These are phyloP conservation scores for Phytophthora cajani DNA, from an alignment of 352 stramenopile species.

Conservation along the genomic window DNA sequence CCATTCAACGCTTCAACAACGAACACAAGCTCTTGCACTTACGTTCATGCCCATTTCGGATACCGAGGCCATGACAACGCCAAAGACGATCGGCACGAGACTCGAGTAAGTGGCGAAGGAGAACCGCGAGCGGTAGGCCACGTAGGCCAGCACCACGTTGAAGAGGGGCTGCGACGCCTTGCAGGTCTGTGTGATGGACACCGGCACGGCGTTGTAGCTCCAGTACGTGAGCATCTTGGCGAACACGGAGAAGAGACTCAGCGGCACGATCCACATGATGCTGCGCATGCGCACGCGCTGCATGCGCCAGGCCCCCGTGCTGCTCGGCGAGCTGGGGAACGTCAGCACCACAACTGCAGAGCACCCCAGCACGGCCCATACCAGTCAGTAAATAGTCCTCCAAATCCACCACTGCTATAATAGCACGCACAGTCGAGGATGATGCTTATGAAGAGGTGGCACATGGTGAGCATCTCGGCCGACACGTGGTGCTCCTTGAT, in stretches of 20 bases:
- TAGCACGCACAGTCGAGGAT: conserved; percentile 68
- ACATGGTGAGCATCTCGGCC: conserved; percentile 87
- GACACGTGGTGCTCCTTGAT: conserved; percentile 90
- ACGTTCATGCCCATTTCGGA: conserved; percentile 91
- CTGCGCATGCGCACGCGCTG: conserved; percentile 67
- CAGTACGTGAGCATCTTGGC: conserved; percentile 88
- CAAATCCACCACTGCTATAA: background rate
- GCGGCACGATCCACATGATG: conserved; percentile 77
- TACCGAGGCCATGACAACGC: conserved; percentile 82
- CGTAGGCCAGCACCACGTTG: conserved; percentile 84
- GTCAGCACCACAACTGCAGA: conserved; percentile 76
- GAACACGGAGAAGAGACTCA: conserved; percentile 84
- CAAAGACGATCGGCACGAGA: conserved; percentile 83
- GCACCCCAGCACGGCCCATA: conserved; percentile 2
- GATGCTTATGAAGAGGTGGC: conserved; percentile 83
- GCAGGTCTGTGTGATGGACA: conserved; percentile 87
- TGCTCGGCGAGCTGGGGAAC: conserved; percentile 56
- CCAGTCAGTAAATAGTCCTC: conserved; percentile 1
- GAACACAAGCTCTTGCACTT: conserved; percentile 1
- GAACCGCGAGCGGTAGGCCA: conserved; percentile 79
- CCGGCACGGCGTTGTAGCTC: conserved; percentile 87
- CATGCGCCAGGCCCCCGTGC: conserved; percentile 61
- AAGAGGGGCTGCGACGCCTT: conserved; percentile 90
- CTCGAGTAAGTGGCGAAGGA: conserved; percentile 76
- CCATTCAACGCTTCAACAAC: background rate